Percentiles rank a stretch among this genome's conserved stretches.
Conservation (phyloP, 345 rosid species). For the Bruguiera gymnorhiza region DNA sequence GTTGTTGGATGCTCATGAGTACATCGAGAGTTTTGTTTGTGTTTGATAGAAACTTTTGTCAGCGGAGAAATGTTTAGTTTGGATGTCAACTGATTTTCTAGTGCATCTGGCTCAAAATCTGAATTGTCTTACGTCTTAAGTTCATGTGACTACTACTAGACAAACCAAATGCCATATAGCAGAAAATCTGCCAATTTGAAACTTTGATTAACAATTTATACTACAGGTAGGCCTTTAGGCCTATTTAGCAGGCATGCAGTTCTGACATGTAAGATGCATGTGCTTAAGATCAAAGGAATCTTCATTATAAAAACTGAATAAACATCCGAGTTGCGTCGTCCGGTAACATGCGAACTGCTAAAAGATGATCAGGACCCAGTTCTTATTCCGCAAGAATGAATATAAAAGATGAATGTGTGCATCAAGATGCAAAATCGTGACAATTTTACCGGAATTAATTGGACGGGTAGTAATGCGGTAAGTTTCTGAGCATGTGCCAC, state of each 20-base stretch:
- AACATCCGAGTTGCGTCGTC: neutral
- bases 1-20: constrained; percentile 15
- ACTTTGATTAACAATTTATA: too few relatives aligned
- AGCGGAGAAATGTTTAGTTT: neutral
- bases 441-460: neutral
- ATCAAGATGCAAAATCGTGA: neutral
- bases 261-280: neutral
- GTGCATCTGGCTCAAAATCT: too few relatives aligned
- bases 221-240: neutral
- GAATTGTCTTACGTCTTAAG: neutral
- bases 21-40: constrained; percentile 16
- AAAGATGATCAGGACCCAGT: neutral
- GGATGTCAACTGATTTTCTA: neutral
- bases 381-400: too few relatives aligned
- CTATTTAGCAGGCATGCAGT: neutral
- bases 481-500: neutral
- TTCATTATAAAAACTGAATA: neutral
- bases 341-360: neutral
- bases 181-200: too few relatives aligned
- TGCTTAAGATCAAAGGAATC: neutral
- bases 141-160: too few relatives aligned
- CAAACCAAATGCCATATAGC: too few relatives aligned
- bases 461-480: neutral
- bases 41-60: constrained; percentile 8
- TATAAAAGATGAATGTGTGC: neutral